These are phyloP conservation scores for Cicer cuneatum DNA, from an alignment of 306 rosid genomes.

Conservation along the genomic window DNA sequence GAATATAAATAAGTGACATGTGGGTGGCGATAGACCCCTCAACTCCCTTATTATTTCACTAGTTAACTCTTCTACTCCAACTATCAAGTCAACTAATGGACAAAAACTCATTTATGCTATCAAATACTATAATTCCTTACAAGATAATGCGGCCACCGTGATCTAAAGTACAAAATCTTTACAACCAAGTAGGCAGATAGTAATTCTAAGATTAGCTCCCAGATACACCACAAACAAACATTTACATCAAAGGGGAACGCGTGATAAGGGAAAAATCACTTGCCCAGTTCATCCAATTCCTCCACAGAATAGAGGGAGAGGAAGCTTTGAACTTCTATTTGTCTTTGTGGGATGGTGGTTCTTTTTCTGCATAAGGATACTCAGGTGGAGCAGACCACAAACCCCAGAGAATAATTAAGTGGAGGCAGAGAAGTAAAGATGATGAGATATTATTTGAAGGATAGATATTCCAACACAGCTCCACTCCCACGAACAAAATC, in stretches of 20 bases:
- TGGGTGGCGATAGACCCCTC: no score
- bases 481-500: constrained; percentile 77
- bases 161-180: background rate
- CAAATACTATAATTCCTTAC: constrained; percentile 23
- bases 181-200: constrained; percentile 30
- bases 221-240: constrained; percentile 44
- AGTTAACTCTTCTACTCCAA: no score
- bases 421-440: constrained; percentile 66
- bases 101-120: background rate
- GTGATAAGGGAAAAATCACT: constrained; percentile 6
- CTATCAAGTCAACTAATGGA: background rate
- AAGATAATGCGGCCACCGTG: background rate
- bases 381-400: constrained; percentile 76
- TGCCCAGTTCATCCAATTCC: constrained; percentile 21
- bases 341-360: constrained; percentile 53
- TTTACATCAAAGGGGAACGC: constrained; percentile 30
- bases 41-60: no score
- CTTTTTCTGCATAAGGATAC: constrained; percentile 60
- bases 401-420: constrained; percentile 74
- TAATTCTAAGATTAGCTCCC: constrained; percentile 21
- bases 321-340: constrained; percentile 44
- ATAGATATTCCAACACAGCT: constrained; percentile 88
- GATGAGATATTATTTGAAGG: constrained; percentile 78
- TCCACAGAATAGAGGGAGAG: constrained; percentile 24
- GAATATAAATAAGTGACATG: no score